Base-by-base conservation (phyloP, 148 eudicot genomes). In the Heliosperma pusillum region DNA sequence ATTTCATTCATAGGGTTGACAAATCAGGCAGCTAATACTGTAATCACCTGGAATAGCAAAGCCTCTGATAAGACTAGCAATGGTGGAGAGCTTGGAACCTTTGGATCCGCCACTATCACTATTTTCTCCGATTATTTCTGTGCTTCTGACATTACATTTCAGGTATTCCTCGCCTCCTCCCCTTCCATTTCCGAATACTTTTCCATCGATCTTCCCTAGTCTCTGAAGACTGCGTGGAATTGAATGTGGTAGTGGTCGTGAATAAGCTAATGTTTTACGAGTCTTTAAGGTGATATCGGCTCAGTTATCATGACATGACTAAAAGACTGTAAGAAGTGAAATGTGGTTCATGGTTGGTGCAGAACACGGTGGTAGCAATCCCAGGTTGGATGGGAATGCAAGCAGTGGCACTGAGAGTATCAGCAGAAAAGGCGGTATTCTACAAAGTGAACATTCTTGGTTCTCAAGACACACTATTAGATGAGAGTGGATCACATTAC, bases 381-480 rank as follows among this genome's bases (percentile, higher is more conserved):
- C 86, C 89, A 2, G 94, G 93, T 12, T 75, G 77, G 8, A 25
- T 60, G 5, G 93, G 93, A 27, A 86, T 83, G 89, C 99, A 96
- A 77, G 99, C 94, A 4, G 97, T 92, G 59, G 99, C 99, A 20
- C 71, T 96, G 71, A 92, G 97, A 80, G 57, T 92, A 21, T 58
- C 90, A 1, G 91, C 93, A 5, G 88, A 88, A 42, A 89, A 82
- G 65, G 87, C 97, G 7, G 63, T 89, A 81, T 82, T 96, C 45
- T 85, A 90, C 76, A 82, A 73, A 76, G 96, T 87, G 1, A 75
- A 85, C 45, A 77, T 92, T 11, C 70, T 96, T 74, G 99, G 99
- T 26, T 66, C 89, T 6, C 99, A 96, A 70, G 99, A 95, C 72
- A 95, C 97, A 19, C 86, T 96, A 7, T 79, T 92, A 17, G 97